These are phyloP conservation scores for Cronartium ribicola DNA, from an alignment of 1,284 basidiomycete species.

Conservation along the genomic window DNA sequence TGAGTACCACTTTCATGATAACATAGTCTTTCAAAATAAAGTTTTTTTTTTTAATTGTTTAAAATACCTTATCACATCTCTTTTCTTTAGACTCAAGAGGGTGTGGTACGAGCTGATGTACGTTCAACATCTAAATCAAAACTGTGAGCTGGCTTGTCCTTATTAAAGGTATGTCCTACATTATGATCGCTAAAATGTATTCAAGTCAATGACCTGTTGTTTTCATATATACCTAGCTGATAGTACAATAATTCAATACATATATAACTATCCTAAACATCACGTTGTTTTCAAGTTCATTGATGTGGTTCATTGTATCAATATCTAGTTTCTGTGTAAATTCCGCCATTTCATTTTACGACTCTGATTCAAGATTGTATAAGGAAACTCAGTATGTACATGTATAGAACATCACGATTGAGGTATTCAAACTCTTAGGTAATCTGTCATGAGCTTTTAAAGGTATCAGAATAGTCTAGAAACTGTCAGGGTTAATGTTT, in stretches of 20 bases:
- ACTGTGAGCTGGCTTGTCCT: not conserved
- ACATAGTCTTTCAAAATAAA: not conserved
- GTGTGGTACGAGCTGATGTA: conserved; percentile 3
- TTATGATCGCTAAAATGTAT: not conserved
- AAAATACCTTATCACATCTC: not conserved
- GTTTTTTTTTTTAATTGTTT: not conserved
- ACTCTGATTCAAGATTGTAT: too few species aligned
- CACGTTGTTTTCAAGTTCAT: not conserved
- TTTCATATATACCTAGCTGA: not conserved
- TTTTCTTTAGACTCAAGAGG: conserved; percentile 7
- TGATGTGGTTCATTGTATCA: not conserved
- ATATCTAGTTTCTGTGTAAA: not conserved
- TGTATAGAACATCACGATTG: too few species aligned
- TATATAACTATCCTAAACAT: not conserved
- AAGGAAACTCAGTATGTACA: too few species aligned
- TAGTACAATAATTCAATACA: not conserved
- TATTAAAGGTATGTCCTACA: not conserved
- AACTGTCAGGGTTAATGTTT: too few species aligned
- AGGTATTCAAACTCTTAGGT: too few species aligned
- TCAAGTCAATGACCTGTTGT: not conserved
- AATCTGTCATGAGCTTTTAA: too few species aligned
- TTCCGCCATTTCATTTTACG: too few species aligned
- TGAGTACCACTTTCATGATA: not conserved
- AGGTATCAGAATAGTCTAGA: too few species aligned
- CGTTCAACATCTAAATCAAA: not conserved